Conservation (phyloP, 495 filamentous ascomycete genomes). For the Penicillium atrosanguineum region DNA sequence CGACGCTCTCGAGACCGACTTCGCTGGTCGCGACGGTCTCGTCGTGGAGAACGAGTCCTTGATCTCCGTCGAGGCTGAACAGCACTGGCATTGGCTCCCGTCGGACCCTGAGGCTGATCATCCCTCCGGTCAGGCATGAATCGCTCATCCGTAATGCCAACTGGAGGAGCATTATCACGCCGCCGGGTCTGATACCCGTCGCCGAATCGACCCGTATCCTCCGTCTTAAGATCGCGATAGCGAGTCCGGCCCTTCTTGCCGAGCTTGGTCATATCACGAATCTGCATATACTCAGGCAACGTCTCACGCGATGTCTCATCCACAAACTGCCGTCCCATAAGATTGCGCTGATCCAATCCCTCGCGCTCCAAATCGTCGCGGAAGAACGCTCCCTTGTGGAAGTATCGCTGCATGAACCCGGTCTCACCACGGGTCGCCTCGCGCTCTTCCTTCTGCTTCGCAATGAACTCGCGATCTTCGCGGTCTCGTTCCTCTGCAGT, state of each 20-base stretch:
- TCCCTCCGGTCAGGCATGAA: conserved; percentile 63
- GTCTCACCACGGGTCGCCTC: conserved; percentile 82
- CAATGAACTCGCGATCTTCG: conserved; percentile 78
- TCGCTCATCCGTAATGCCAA: conserved; percentile 61
- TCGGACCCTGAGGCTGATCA: conserved; percentile 37
- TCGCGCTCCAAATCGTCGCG: conserved; percentile 71
- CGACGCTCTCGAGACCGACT: conserved; percentile 53
- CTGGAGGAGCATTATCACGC: conserved; percentile 38
- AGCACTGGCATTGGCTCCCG: conserved; percentile 50
- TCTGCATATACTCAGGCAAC: conserved; percentile 89
- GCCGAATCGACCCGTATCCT: conserved; percentile 91
- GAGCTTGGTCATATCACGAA: conserved; percentile 89
- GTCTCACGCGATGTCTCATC: conserved; percentile 79
- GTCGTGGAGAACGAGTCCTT: conserved; percentile 35
- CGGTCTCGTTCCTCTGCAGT: conserved; percentile 81
- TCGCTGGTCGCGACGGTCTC: conserved; percentile 28
- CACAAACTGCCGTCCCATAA: conserved; percentile 74
- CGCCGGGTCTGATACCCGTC: conserved; percentile 51
- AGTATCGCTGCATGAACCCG: conserved; percentile 92
- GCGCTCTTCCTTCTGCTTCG: conserved; percentile 76
- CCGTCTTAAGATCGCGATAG: conserved; percentile 82
- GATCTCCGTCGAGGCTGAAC: conserved; percentile 40
- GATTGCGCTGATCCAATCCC: conserved; percentile 70
- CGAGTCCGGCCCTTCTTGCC: conserved; percentile 89
- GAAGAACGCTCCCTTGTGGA: conserved; percentile 96